phyloP scores from a whole-genome alignment of 306 rosid genomes.

The Vicia sativa region DNA sequence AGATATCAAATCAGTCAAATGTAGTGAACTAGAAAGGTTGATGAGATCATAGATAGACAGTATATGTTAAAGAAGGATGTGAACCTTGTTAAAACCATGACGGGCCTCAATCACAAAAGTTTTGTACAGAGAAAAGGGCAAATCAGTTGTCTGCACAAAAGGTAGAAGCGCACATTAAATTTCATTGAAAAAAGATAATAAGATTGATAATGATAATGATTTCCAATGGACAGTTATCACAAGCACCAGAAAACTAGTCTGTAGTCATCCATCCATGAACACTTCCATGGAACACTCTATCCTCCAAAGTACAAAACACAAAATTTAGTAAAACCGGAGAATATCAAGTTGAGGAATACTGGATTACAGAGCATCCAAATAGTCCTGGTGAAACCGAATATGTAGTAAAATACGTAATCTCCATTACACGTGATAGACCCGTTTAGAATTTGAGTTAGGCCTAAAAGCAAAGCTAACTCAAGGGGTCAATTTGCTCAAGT shows the following conservation, averaged over 20 bases:
- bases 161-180: slow-evolving; percentile 37
- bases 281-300: too few relatives aligned
- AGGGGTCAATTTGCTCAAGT: not conserved
- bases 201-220: slow-evolving; percentile 17
- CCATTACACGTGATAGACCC: not conserved
- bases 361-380: slow-evolving; percentile 13
- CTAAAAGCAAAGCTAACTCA: slow-evolving; percentile 6
- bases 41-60: slow-evolving; percentile 13
- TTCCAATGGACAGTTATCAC: slow-evolving; percentile 4
- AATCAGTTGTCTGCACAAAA: slow-evolving; percentile 80
- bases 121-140: slow-evolving; percentile 92
- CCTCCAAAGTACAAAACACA: slow-evolving; percentile 8
- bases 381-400: slow-evolving; percentile 4
- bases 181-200: slow-evolving; percentile 26
- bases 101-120: slow-evolving; percentile 96
- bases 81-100: slow-evolving; percentile 93
- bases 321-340: slow-evolving; percentile 8
- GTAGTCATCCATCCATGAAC: too few relatives aligned
- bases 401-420: slow-evolving; percentile 4
- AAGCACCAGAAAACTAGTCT: slow-evolving; percentile 9
- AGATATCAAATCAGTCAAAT: slow-evolving; percentile 35
- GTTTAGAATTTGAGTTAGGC: not conserved
- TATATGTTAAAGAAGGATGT: slow-evolving; percentile 31
- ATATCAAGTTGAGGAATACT: slow-evolving; percentile 13
- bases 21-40: slow-evolving; percentile 7